Percentiles rank a stretch among this genome's conserved stretches.
phyloP scores from a whole-genome alignment of 345 rosid genomes.

The Euphorbia tirucalli region DNA sequence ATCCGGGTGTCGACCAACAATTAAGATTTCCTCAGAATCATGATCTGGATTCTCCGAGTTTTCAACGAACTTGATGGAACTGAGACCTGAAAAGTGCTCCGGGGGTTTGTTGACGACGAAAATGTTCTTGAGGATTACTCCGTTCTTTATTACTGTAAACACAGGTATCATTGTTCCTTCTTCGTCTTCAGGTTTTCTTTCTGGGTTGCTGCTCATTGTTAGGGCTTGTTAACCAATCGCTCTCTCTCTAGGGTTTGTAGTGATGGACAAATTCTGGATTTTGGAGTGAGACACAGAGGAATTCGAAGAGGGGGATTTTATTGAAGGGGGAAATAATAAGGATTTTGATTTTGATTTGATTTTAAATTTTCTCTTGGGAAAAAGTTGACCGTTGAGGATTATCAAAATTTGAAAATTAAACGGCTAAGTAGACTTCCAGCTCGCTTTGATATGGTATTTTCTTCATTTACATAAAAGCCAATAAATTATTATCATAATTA shows the following conservation, averaged over 20 bases:
- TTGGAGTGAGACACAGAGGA: neutral
- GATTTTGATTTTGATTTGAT: no score
- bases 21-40: conserved; percentile 54
- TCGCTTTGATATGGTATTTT: no score
- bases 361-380: conserved; percentile 34
- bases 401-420: conserved; percentile 17
- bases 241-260: neutral
- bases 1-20: conserved; percentile 82
- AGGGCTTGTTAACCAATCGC: neutral
- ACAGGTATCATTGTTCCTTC: conserved; percentile 64
- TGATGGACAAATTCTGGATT: neutral
- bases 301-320: neutral
- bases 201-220: conserved; percentile 32
- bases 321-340: conserved; percentile 16
- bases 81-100: conserved; percentile 4
- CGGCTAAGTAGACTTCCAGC: conserved; percentile 19
- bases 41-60: conserved; percentile 18
- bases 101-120: conserved; percentile 50
- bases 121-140: conserved; percentile 79
- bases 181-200: conserved; percentile 16
- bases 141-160: conserved; percentile 71
- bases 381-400: conserved; percentile 44
- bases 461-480: neutral
- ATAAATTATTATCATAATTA: no score
- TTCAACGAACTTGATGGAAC: conserved; percentile 18